phyloP scores from a whole-genome alignment of 106 monocot species.

The Dioscorea dumetorum region DNA sequence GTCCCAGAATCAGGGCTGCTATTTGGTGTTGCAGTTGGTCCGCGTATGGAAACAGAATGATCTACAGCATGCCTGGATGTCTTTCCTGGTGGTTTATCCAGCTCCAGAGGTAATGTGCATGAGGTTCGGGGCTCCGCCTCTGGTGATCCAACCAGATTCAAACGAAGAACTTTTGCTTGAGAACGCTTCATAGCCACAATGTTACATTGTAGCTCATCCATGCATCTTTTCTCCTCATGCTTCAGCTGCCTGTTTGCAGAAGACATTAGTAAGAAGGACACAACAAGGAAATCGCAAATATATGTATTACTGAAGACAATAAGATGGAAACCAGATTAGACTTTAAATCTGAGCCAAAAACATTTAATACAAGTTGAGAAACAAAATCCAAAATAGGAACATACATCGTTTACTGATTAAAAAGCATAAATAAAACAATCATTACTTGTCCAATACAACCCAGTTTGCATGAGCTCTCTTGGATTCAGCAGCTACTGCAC shows the following conservation, averaged over 20 bases:
- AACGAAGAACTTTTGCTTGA: slow-evolving; percentile 83
- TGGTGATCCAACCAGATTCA: slow-evolving; percentile 65
- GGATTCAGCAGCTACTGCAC: slow-evolving; percentile 83
- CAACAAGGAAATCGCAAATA: too few relatives aligned
- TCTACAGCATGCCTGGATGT: neutral
- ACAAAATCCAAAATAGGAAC: neutral
- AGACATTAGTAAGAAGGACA: neutral
- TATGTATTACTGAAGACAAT: neutral
- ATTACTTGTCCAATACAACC: slow-evolving; percentile 97
- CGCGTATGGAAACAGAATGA: slow-evolving; percentile 2
- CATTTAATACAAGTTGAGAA: neutral
- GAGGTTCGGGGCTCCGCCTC: slow-evolving; percentile 2
- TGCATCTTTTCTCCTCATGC: slow-evolving; percentile 77
- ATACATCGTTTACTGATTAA: too few relatives aligned
- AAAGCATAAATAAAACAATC: neutral
- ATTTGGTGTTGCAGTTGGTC: slow-evolving; percentile 8
- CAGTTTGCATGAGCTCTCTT: slow-evolving; percentile 74
- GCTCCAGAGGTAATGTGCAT: slow-evolving; percentile 7
- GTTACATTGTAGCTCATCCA: slow-evolving; percentile 89
- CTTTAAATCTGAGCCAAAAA: neutral
- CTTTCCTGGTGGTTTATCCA: slow-evolving; percentile 7
- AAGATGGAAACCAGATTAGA: neutral
- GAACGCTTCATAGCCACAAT: slow-evolving; percentile 93
- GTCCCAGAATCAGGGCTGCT: slow-evolving; percentile 9
- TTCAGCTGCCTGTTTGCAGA: slow-evolving; percentile 58